Conservation (phyloP, 2,329 filamentous ascomycete genomes). For the Monilinia laxa region DNA sequence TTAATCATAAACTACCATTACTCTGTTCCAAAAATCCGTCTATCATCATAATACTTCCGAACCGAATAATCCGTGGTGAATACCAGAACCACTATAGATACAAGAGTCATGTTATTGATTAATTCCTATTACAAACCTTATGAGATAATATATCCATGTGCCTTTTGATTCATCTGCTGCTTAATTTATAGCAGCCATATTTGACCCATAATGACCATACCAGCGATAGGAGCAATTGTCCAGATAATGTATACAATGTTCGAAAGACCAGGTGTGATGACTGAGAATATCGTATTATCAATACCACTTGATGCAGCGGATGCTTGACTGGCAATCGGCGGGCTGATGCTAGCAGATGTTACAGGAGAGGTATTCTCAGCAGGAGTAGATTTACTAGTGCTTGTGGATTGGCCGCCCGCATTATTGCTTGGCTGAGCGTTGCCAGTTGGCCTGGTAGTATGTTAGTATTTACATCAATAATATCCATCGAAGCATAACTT, state of each 20-base stretch:
- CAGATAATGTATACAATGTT: conserved; percentile 13
- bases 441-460: conserved; percentile 8
- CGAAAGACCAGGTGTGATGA: conserved; percentile 9
- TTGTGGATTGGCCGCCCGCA: conserved; percentile 8
- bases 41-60: conserved; percentile 7
- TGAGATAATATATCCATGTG: not conserved
- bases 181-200: conserved; percentile 18
- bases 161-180: not conserved
- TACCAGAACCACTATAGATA: conserved; percentile 1
- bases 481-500: not conserved
- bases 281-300: conserved; percentile 11
- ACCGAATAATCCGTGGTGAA: not conserved
- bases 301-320: conserved; percentile 20
- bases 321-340: conserved; percentile 22
- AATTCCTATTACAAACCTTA: conserved; percentile 9
- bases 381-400: conserved; percentile 11
- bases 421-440: conserved; percentile 14
- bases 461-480: not conserved
- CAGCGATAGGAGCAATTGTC: conserved; percentile 14
- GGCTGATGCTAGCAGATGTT: conserved; percentile 7
- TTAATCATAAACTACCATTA: conserved; percentile 12
- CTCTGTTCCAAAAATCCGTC: conserved; percentile 13
- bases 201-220: conserved; percentile 18
- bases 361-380: conserved; percentile 19
- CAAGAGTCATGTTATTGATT: conserved; percentile 1